phyloP scores from a whole-genome alignment of 192 early-diverging fungal genomes.

The Jimgerdemannia lactiflua region DNA sequence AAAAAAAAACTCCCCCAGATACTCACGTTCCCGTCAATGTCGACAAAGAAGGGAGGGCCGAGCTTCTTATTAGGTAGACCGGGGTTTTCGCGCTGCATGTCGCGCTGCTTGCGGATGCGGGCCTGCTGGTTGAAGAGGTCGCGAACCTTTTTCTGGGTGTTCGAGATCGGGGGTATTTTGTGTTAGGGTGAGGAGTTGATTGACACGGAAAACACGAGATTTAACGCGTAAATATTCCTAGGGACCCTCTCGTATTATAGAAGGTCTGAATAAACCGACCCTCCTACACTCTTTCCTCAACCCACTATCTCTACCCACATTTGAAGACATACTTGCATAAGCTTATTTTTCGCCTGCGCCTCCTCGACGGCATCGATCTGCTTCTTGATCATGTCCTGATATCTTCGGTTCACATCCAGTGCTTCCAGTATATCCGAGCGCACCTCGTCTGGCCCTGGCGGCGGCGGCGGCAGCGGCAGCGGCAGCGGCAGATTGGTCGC shows the following conservation, averaged over 20 bases:
- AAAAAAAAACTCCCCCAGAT: too few relatives aligned
- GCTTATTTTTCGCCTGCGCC: background rate
- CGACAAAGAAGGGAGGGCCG: background rate
- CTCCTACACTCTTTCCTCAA: too few relatives aligned
- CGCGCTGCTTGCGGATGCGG: background rate
- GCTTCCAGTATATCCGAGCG: background rate
- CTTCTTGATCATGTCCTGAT: background rate
- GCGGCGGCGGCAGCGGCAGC: too few relatives aligned
- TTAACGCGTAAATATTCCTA: too few relatives aligned
- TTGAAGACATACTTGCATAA: background rate
- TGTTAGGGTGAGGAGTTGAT: too few relatives aligned
- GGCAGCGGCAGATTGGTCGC: too few relatives aligned
- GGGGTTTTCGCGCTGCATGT: background rate
- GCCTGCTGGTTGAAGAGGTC: background rate
- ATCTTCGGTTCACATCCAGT: background rate
- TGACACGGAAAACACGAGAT: too few relatives aligned
- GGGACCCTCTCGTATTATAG: too few relatives aligned
- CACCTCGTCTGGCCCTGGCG: background rate
- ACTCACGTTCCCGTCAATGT: background rate
- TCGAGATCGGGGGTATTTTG: too few relatives aligned
- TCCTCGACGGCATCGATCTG: background rate
- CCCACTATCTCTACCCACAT: too few relatives aligned
- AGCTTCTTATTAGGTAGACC: background rate
- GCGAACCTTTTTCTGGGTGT: background rate
- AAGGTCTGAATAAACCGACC: too few relatives aligned